Conservation (phyloP, 306 rosid species). For the Chamaecrista fasciculata region DNA sequence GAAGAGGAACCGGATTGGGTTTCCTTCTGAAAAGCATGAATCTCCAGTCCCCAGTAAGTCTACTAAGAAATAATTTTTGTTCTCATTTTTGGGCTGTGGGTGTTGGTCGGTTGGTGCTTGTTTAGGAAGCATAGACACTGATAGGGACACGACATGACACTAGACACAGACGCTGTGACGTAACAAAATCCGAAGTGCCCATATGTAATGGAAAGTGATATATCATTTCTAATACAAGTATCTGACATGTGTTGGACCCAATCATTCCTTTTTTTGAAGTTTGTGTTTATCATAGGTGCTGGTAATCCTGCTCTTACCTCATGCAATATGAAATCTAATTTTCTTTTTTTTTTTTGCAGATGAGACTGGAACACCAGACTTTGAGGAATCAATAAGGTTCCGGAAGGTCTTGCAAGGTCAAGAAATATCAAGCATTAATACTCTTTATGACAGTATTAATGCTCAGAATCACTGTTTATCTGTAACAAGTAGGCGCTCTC, state of each 20-base stretch:
- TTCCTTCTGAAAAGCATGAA: constrained; percentile 55
- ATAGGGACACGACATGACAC: too few species aligned
- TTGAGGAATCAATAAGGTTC: constrained; percentile 89
- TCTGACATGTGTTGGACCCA: too few species aligned
- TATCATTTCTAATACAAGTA: too few species aligned
- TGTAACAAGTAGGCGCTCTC: constrained; percentile 65
- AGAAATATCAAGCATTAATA: constrained; percentile 77
- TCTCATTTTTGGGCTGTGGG: background rate
- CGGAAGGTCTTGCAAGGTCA: constrained; percentile 99
- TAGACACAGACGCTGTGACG: too few species aligned
- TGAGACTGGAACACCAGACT: constrained; percentile 82
- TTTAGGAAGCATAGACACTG: too few species aligned
- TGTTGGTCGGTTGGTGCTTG: background rate
- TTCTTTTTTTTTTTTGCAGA: constrained; percentile 42
- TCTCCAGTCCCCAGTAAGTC: constrained; percentile 69
- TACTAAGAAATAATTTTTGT: background rate
- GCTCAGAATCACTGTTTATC: constrained; percentile 47
- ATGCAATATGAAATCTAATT: background rate
- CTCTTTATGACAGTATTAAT: constrained; percentile 50
- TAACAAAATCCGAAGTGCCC: too few species aligned
- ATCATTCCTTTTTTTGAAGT: too few species aligned
- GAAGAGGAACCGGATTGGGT: constrained; percentile 74
- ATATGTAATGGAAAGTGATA: too few species aligned
- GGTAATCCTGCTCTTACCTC: background rate
- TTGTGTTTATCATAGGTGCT: background rate